Percentiles rank a stretch among this genome's conserved stretches.
Evolutionary conservation across 768 basidiomycete species (phyloP).

Genomic region (Xanthoconium purpureum): DNA sequence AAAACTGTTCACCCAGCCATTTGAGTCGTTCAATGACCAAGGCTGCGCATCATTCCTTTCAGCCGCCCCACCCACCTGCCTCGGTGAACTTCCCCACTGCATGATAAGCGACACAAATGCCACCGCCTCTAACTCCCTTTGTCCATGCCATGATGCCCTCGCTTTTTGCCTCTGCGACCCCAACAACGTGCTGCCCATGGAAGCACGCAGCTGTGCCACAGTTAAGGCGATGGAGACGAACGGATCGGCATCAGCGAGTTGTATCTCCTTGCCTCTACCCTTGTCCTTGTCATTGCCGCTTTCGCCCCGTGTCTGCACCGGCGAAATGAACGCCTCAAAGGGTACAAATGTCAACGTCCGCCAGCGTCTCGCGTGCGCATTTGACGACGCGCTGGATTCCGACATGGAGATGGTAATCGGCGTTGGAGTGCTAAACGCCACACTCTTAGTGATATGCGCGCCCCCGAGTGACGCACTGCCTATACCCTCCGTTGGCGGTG

Average conservation of each 20-base stretch:
- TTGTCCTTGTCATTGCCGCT: too few relatives aligned
- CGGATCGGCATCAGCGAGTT: neutral
- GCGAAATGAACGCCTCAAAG: conserved; percentile 27
- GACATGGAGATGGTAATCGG: neutral
- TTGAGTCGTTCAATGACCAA: too few relatives aligned
- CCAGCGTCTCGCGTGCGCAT: neutral
- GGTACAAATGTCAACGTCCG: neutral
- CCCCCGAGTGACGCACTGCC: too few relatives aligned
- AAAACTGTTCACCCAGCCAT: too few relatives aligned
- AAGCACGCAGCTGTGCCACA: too few relatives aligned
- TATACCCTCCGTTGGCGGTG: too few relatives aligned
- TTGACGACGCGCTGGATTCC: neutral
- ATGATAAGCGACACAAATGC: conserved; percentile 21
- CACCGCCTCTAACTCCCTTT: conserved; percentile 14
- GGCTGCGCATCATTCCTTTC: neutral
- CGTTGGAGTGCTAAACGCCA: neutral
- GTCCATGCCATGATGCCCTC: neutral
- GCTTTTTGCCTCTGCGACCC: neutral
- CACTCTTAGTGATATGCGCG: neutral
- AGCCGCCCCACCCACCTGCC: neutral
- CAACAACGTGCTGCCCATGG: too few relatives aligned
- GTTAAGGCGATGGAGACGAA: neutral
- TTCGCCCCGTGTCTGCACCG: too few relatives aligned
- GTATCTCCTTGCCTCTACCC: conserved; percentile 6
- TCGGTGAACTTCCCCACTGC: conserved; percentile 3